Evolutionary conservation across 345 rosid species (phyloP).

Genomic region (Euclidium syriacum): DNA sequence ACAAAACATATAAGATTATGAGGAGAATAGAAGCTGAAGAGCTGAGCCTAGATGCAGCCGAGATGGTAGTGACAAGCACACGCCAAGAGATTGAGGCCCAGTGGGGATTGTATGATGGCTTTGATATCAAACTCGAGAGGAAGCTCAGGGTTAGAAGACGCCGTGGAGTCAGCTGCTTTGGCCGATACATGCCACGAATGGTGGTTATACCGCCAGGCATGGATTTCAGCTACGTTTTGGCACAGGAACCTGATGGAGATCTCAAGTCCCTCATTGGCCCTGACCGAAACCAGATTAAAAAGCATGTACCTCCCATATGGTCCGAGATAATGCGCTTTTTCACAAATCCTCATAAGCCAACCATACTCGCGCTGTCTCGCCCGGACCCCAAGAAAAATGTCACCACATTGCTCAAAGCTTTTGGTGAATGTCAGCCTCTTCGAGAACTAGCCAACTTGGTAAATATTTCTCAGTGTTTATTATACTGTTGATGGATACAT

Average conservation of each 20-base stretch:
- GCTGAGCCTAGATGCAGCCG: constrained; percentile 90
- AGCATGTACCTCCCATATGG: constrained; percentile 79
- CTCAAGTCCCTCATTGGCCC: constrained; percentile 55
- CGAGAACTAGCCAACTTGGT: constrained; percentile 91
- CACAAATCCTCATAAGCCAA: constrained; percentile 89
- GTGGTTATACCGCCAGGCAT: constrained; percentile 93
- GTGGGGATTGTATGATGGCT: constrained; percentile 98
- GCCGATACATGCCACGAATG: constrained; percentile 90
- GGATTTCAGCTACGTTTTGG: constrained; percentile 94
- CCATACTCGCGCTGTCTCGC: constrained; percentile 81
- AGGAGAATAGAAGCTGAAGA: constrained; percentile 96
- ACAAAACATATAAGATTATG: constrained; percentile 85
- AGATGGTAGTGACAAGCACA: constrained; percentile 93
- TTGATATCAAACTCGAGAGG: constrained; percentile 91
- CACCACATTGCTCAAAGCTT: constrained; percentile 85
- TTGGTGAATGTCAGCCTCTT: constrained; percentile 79
- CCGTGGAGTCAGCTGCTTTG: constrained; percentile 89
- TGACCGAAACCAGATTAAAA: constrained; percentile 54
- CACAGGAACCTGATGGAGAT: constrained; percentile 80
- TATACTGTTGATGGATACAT: no score
- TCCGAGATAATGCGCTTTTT: constrained; percentile 89
- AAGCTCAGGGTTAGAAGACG: constrained; percentile 85
- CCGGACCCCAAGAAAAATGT: constrained; percentile 92
- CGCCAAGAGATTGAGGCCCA: constrained; percentile 94
- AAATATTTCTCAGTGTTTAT: neutral